Percentiles rank a stretch among this genome's conserved stretches.
Conservation (phyloP, 1,284 basidiomycete genomes). For the Pseudozyma tsukubaensis region DNA sequence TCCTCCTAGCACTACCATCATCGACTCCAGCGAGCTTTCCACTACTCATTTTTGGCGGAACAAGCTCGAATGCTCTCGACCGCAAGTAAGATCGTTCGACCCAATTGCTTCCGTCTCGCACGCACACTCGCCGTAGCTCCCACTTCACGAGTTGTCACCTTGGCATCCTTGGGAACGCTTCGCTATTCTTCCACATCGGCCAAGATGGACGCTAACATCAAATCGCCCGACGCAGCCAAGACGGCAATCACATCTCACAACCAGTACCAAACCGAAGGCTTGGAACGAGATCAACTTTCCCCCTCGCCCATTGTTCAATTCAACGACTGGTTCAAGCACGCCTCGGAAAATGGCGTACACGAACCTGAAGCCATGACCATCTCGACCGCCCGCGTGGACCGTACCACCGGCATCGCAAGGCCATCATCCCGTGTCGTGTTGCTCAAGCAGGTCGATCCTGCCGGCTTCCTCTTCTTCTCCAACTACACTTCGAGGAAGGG, state of each 20-base stretch:
- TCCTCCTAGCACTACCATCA: too few species aligned
- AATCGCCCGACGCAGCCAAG: conserved; percentile 10
- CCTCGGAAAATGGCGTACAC: conserved; percentile 48
- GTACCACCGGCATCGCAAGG: conserved; percentile 20
- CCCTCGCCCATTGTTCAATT: conserved; percentile 62
- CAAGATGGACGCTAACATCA: conserved; percentile 31
- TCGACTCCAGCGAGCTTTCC: too few species aligned
- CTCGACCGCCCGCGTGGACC: conserved; percentile 49
- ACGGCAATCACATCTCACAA: conserved; percentile 61
- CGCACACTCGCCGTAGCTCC: too few species aligned
- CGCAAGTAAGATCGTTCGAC: too few species aligned
- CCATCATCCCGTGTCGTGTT: conserved; percentile 91
- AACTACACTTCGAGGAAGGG: conserved; percentile 96
- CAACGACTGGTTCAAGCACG: conserved; percentile 62
- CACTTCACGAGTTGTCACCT: neutral
- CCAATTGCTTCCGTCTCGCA: too few species aligned
- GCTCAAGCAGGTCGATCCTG: conserved; percentile 79
- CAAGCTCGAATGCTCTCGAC: too few species aligned
- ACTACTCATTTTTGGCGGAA: too few species aligned
- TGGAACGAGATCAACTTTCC: conserved; percentile 45
- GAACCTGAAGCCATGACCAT: conserved; percentile 68
- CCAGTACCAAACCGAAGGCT: conserved; percentile 62
- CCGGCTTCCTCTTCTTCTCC: conserved; percentile 90
- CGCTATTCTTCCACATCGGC: neutral
- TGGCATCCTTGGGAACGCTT: too few species aligned